Percentiles rank a stretch among this genome's conserved stretches.
phyloP scores from a whole-genome alignment of 2,329 filamentous ascomycete genomes.

The Talaromyces sp. region DNA sequence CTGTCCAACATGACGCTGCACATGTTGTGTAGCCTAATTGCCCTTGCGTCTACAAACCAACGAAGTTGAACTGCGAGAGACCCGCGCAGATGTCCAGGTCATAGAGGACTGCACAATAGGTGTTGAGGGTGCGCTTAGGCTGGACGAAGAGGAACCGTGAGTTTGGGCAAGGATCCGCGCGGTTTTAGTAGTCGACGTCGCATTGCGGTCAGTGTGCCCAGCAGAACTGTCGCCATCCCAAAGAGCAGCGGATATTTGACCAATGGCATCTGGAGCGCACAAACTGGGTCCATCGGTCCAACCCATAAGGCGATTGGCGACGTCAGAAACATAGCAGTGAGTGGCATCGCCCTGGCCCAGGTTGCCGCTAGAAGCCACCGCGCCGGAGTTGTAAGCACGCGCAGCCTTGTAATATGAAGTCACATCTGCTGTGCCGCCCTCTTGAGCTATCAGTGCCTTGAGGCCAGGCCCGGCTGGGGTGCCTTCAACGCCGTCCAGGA shows the following conservation, averaged over 20 bases:
- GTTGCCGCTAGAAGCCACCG: slow-evolving; percentile 33
- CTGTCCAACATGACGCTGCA: too few species aligned
- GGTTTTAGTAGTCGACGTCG: background rate
- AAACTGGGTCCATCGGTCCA: slow-evolving; percentile 23
- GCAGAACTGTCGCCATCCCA: background rate
- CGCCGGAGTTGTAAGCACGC: slow-evolving; percentile 47
- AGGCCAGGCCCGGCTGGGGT: slow-evolving; percentile 20
- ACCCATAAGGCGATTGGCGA: slow-evolving; percentile 31
- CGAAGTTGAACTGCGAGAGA: background rate
- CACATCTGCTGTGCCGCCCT: slow-evolving; percentile 25
- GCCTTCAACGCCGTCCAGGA: slow-evolving; percentile 42
- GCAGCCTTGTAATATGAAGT: slow-evolving; percentile 37
- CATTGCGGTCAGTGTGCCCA: background rate
- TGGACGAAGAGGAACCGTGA: background rate
- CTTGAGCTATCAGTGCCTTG: background rate
- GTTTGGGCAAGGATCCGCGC: background rate
- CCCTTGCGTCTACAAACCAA: background rate
- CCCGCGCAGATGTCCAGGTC: background rate
- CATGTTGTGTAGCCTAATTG: too few species aligned
- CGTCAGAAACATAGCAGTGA: slow-evolving; percentile 31
- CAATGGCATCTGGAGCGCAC: slow-evolving; percentile 11
- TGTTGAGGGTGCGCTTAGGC: background rate
- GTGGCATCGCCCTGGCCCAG: slow-evolving; percentile 32
- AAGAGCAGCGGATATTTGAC: background rate
- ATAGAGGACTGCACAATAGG: background rate